Evolutionary conservation across 768 basidiomycete species (phyloP), one percentile per base, ranked within the genome.

Genomic region (Mycena rebaudengoi): DNA sequence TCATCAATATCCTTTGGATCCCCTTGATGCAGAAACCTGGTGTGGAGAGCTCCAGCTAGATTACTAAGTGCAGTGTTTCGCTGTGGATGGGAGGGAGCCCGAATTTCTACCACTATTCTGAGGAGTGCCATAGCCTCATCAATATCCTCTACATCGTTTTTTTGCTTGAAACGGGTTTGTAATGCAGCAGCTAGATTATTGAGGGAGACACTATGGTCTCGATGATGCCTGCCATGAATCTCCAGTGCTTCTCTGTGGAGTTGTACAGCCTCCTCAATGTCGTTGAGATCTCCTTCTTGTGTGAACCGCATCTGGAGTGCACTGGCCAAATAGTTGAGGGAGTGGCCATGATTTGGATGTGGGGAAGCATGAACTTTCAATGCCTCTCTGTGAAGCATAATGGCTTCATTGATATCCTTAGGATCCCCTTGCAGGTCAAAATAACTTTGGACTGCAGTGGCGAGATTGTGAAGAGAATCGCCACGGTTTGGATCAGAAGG

Each of bases 171-270:
- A n/a, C n/a, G n/a, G n/a, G n/a, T n/a, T n/a, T n/a, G n/a, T n/a
- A n/a, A n/a, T n/a, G n/a, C n/a, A 49, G 5, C 13, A 2, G 59
- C 66, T 16, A 71, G 70, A 45, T 68, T 66, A 66, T 56, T 52
- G 7, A 68, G 40, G 3, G 54, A 41, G 7, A 37, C 33, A 16
- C 23, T 20, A 7, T 45, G 65, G 33, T 44, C 71, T 40, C 8
- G 25, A 5, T 3, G 10, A 10, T 20, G 69, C n/a, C n/a, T n/a
- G n/a, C n/a, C 62, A 20, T 45, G 53, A 10, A 55, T 11, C 3
- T 53, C 60, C 25, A 53, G 46, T 28, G 56, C 68, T n/a, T 46
- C 32, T 33, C 44, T 37, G 23, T 14, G 14, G 13, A 50, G 48
- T 8, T 16, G 7, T 14, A 50, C 28, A 7, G 28, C 28, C 12